These are phyloP conservation scores for Dothideomycetes sp. DNA, from an alignment of 2,329 filamentous ascomycete genomes.

Conservation along the genomic window DNA sequence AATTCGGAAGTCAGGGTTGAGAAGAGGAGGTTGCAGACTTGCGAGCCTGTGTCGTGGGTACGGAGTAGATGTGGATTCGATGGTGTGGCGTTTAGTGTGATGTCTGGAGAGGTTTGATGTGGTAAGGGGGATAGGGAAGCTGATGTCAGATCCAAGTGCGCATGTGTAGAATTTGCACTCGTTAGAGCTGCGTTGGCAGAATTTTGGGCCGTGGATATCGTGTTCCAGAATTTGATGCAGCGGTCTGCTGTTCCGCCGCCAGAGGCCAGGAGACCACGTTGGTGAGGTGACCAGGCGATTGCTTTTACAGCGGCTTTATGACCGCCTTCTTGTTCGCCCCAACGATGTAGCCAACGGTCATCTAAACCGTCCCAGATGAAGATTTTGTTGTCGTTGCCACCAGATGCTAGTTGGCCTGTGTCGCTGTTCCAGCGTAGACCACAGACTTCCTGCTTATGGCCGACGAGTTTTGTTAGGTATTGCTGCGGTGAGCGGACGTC, in stretches of 20 bases:
- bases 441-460: conserved; percentile 97
- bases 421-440: conserved; percentile 96
- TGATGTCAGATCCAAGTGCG: conserved; percentile 15
- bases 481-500: conserved; percentile 91
- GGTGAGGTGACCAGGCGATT: conserved; percentile 95
- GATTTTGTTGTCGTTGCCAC: conserved; percentile 96
- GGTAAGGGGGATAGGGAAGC: conserved; percentile 20
- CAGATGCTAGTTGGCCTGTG: conserved; percentile 86
- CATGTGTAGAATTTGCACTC: conserved; percentile 18
- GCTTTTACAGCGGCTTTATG: conserved; percentile 96
- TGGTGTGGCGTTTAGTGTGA: conserved; percentile 28
- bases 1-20: conserved; percentile 97
- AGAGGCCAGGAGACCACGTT: conserved; percentile 85
- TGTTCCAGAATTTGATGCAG: conserved; percentile 97
- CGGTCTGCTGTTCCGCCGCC: conserved; percentile 93
- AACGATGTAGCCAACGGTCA: conserved; percentile 88
- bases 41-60: conserved; percentile 91
- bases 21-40: conserved; percentile 98
- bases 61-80: conserved; percentile 47
- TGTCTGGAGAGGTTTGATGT: conserved; percentile 21
- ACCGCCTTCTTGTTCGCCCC: conserved; percentile 88
- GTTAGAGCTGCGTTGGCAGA: conserved; percentile 29
- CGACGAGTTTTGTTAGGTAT: conserved; percentile 75
- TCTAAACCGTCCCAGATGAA: conserved; percentile 97
- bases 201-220: conserved; percentile 39